A percentile compares a stretch with the other conserved stretches of the same genome.
Conservation (phyloP, 140 eudicot species). For the Bidens hawaiensis region DNA sequence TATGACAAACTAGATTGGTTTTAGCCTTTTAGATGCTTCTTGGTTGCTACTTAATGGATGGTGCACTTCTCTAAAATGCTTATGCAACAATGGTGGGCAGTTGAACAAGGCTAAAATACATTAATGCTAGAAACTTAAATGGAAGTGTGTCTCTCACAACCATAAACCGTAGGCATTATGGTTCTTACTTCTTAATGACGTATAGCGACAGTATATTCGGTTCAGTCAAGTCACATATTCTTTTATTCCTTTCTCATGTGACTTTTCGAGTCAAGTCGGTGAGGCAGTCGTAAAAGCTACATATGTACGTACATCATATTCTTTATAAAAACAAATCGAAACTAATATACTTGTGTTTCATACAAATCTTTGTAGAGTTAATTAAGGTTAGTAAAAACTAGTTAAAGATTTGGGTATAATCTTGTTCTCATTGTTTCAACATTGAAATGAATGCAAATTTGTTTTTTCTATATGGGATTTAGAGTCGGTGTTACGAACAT, state of each 20-base stretch:
- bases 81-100: constrained; percentile 28
- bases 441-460: not conserved
- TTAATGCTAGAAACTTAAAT: constrained; percentile 8
- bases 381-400: not conserved
- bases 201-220: constrained; percentile 9
- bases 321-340: not conserved
- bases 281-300: not conserved
- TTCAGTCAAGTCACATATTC: not conserved
- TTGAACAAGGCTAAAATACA: constrained; percentile 23
- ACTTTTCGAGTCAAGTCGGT: no score
- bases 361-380: not conserved
- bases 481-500: not conserved
- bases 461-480: not conserved
- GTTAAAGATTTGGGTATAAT: not conserved
- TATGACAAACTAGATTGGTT: constrained; percentile 12
- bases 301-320: not conserved
- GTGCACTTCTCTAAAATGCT: constrained; percentile 48
- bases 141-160: not conserved
- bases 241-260: not conserved
- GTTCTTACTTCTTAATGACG: constrained; percentile 7
- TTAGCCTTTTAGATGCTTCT: not conserved
- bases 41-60: constrained; percentile 18
- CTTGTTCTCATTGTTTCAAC: not conserved
- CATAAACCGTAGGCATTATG: constrained; percentile 16
- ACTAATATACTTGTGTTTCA: not conserved